Percentiles rank a stretch among this genome's conserved stretches.
phyloP scores from a whole-genome alignment of 1,284 basidiomycete genomes.

The Pseudozyma thailandica region DNA sequence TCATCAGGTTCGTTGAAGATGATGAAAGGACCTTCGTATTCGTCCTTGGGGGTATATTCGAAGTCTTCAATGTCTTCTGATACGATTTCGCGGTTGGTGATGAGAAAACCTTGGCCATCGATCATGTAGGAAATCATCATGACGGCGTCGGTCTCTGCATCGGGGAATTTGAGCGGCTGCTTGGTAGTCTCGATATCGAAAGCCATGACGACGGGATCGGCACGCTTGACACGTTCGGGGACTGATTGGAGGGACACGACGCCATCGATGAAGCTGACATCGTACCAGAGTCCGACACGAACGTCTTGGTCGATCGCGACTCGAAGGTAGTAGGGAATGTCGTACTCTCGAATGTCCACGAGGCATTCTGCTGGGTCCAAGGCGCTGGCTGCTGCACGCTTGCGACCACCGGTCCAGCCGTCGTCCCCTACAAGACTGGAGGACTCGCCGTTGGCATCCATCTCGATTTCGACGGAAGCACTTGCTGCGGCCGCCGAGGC shows the following conservation, averaged over 20 bases:
- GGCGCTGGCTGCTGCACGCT: constrained; percentile 35
- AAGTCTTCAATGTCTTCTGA: constrained; percentile 98
- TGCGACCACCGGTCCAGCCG: constrained; percentile 37
- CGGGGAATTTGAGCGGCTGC: constrained; percentile 97
- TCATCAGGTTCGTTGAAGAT: constrained; percentile 96
- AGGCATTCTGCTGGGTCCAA: constrained; percentile 88
- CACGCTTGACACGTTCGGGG: constrained; percentile 91
- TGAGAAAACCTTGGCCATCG: constrained; percentile 94
- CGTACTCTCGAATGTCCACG: constrained; percentile 94
- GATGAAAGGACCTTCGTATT: constrained; percentile 96
- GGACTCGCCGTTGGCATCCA: constrained; percentile 35
- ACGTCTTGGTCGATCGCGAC: constrained; percentile 98
- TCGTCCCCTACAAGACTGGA: constrained; percentile 68
- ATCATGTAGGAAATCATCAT: constrained; percentile 99
- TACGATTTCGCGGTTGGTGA: constrained; percentile 97
- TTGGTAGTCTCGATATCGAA: constrained; percentile 99
- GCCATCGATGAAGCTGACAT: constrained; percentile 81
- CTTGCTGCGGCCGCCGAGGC: constrained; percentile 45
- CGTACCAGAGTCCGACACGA: constrained; percentile 97
- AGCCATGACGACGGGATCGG: constrained; percentile 98
- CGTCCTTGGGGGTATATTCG: constrained; percentile 97
- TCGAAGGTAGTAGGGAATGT: constrained; percentile 96
- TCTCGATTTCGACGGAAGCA: constrained; percentile 49
- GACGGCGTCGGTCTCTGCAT: constrained; percentile 93
- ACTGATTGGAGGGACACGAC: constrained; percentile 81